Base-by-base conservation (phyloP, 2,329 filamentous ascomycete species). In the Fusarium buharicum region DNA sequence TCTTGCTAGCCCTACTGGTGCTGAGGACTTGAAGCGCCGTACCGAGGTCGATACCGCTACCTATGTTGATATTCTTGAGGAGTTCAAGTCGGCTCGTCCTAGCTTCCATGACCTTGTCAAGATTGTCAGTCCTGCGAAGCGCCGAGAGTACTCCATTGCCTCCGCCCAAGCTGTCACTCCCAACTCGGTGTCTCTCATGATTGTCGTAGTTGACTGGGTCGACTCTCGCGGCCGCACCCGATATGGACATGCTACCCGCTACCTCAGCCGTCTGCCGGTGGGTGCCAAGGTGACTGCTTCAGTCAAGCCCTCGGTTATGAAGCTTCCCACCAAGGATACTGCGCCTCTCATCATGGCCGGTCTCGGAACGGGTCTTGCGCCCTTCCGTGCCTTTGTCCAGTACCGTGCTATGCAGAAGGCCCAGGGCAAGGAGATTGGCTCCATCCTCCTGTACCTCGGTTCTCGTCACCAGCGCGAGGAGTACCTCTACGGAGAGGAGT, bases 321-420 rank as follows among this genome's bases (percentile, higher is more conserved):
- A 98, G 81, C 86, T 99, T n/a, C 95, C 95, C 6, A 79, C 85
- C 59, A 90, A 88, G 75, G 89, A 93, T 69, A 95, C 92, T 33
- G 92, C 94, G 43, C 95, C 95, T 36, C 88, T 99, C 74, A 97
- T 99, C 83, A 97, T 99, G 94, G 95, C 95, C 10, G 95, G 95
- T 76, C 90, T 98, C n/a, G 95, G 95, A 64, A 99, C 95, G 0
- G 95, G 95, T 74, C 89, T 99, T 18, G 95, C 95, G 2, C 95
- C 95, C n/a, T 99, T 99, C 92, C 92, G 95, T 66, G 95, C 95
- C 58, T 99, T 99, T 74, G 90, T 98, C 41, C 95, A 99, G 80
- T 95, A 99, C 81, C 94, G 95, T 55, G 95, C 95, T 45, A 93
- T 96, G 87, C 94, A 99, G 76, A 97, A 97, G 82, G 89, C 92